These are phyloP conservation scores for Suillus bovinus DNA, from an alignment of 768 basidiomycete species.

Conservation along the genomic window DNA sequence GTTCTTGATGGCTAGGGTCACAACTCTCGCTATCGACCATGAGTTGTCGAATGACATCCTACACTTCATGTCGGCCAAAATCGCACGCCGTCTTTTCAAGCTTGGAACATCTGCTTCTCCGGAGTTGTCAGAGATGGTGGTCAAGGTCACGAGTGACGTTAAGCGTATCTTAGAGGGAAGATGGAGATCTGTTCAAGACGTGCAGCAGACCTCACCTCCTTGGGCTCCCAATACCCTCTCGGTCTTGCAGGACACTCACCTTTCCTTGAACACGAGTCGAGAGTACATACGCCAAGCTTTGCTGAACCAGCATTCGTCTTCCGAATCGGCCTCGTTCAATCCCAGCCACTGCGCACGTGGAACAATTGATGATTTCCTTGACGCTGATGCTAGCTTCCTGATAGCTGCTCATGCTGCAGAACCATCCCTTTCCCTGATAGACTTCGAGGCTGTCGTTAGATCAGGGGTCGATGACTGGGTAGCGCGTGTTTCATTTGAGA, in stretches of 20 bases:
- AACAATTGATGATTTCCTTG: slow-evolving; percentile 21
- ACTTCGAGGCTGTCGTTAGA: slow-evolving; percentile 38
- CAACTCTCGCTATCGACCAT: slow-evolving; percentile 6
- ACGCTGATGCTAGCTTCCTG: slow-evolving; percentile 16
- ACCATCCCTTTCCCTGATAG: slow-evolving; percentile 27
- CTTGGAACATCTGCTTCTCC: slow-evolving; percentile 24
- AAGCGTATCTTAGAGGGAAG: slow-evolving; percentile 28
- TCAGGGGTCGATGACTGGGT: slow-evolving; percentile 38
- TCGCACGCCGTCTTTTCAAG: slow-evolving; percentile 39
- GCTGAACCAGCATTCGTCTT: neutral
- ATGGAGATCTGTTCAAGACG: slow-evolving; percentile 37
- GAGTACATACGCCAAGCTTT: slow-evolving; percentile 29
- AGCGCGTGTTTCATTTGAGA: slow-evolving; percentile 7
- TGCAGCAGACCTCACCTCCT: slow-evolving; percentile 25
- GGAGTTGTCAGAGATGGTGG: slow-evolving; percentile 16
- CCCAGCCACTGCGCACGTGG: slow-evolving; percentile 14
- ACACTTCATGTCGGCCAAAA: slow-evolving; percentile 37
- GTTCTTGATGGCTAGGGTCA: slow-evolving; percentile 27
- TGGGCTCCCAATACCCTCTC: slow-evolving; percentile 35
- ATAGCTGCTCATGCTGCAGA: slow-evolving; percentile 14
- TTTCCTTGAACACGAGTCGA: slow-evolving; percentile 34
- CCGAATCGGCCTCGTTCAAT: neutral
- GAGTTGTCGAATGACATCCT: slow-evolving; percentile 36
- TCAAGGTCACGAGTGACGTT: slow-evolving; percentile 17
- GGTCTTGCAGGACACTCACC: slow-evolving; percentile 29